Conservation (phyloP, 2,329 filamentous ascomycete species). For the Fusarium phyllophilum region DNA sequence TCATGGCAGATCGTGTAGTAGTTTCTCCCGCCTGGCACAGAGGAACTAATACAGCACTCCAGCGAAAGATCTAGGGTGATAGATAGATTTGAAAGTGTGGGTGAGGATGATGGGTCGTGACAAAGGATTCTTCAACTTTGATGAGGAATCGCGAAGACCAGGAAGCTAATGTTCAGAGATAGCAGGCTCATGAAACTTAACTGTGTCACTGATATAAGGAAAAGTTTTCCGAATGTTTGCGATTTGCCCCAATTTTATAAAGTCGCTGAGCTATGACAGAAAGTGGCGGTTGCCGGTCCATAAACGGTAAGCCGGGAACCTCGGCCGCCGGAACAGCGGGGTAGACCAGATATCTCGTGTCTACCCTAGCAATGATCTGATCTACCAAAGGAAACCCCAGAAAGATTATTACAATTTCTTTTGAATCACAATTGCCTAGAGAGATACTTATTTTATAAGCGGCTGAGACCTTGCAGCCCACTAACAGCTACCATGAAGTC, state of each 20-base stretch:
- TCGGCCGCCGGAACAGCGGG: neutral
- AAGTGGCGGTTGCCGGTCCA: neutral
- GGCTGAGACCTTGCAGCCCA: accelerated
- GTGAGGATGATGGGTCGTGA: neutral
- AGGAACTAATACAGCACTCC: neutral
- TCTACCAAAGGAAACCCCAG: accelerated
- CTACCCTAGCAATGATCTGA: neutral
- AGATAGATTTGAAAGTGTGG: neutral
- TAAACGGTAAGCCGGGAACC: neutral
- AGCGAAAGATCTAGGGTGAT: accelerated
- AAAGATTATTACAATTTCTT: accelerated
- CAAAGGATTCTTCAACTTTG: accelerated
- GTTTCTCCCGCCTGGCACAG: no score
- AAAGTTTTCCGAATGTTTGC: neutral
- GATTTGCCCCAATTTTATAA: neutral
- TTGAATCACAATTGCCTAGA: accelerated
- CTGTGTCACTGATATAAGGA: neutral
- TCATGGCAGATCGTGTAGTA: no score
- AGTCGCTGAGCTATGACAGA: neutral
- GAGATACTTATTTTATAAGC: accelerated
- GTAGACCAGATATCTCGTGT: neutral
- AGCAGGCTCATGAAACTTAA: no score
- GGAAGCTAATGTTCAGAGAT: neutral
- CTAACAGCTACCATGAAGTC: neutral
- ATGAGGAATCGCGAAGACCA: accelerated